Conservation (phyloP, 2,329 filamentous ascomycete species). For the Venturia effusa region DNA sequence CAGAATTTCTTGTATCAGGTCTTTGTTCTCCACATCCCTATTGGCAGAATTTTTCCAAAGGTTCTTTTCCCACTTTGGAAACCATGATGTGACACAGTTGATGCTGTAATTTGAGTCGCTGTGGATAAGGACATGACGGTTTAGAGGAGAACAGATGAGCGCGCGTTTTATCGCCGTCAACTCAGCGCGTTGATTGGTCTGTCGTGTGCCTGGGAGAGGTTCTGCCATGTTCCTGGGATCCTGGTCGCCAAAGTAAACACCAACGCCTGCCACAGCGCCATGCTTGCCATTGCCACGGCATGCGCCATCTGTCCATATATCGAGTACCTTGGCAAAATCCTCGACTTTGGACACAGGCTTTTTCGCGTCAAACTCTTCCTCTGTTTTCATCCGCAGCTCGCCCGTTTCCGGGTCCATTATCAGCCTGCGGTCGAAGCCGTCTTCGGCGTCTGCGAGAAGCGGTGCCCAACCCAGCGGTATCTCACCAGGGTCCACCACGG, state of each 20-base stretch:
- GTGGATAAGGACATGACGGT: constrained; percentile 62
- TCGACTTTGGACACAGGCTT: constrained; percentile 34
- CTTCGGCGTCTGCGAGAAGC: constrained; percentile 44
- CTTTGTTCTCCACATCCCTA: constrained; percentile 72
- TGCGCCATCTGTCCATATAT: constrained; percentile 55
- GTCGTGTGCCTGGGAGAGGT: constrained; percentile 57
- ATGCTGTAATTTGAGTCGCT: constrained; percentile 91
- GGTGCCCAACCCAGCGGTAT: constrained; percentile 43
- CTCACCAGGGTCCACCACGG: constrained; percentile 18
- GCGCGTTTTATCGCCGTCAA: constrained; percentile 78
- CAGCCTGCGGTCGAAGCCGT: constrained; percentile 51
- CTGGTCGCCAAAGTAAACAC: constrained; percentile 52
- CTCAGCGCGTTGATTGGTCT: constrained; percentile 97
- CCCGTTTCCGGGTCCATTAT: constrained; percentile 43
- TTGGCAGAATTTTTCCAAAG: constrained; percentile 65
- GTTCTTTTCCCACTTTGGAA: constrained; percentile 61
- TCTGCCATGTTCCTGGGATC: constrained; percentile 63
- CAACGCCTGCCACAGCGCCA: constrained; percentile 48
- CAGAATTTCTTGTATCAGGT: constrained; percentile 66
- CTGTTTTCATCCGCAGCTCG: constrained; percentile 44
- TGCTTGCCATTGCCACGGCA: constrained; percentile 46
- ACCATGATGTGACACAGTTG: constrained; percentile 81
- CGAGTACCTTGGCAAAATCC: constrained; percentile 21
- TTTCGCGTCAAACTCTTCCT: constrained; percentile 33
- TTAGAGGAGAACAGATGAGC: constrained; percentile 59